A percentile compares a stretch with the other conserved stretches of the same genome.
phyloP scores from a whole-genome alignment of 148 eudicot species.

The Arbutus unedo region DNA sequence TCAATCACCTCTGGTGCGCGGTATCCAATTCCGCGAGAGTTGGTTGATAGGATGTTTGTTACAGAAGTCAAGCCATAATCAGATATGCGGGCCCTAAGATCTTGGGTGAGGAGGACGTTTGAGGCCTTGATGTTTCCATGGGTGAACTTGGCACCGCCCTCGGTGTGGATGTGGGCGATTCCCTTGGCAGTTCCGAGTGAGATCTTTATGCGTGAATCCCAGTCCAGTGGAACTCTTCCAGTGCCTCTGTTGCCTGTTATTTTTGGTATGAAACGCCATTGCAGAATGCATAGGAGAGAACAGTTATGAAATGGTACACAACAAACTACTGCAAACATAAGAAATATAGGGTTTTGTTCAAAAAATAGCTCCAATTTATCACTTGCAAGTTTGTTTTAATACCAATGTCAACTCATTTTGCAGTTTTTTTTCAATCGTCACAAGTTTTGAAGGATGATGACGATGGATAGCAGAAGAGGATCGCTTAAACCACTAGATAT shows the following conservation, averaged over 20 bases:
- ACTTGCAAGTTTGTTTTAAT: background rate
- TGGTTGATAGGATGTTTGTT: constrained; percentile 40
- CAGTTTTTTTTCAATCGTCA: no score
- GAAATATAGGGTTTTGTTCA: background rate
- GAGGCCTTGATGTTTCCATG: constrained; percentile 94
- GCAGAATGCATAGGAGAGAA: background rate
- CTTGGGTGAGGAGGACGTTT: constrained; percentile 67
- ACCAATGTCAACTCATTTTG: no score
- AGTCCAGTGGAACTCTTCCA: constrained; percentile 62
- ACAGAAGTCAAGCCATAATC: constrained; percentile 65
- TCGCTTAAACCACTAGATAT: no score
- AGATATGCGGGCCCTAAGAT: constrained; percentile 50
- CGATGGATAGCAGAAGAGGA: no score
- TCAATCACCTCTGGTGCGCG: constrained; percentile 78
- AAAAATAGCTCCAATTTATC: no score
- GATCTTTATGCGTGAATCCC: constrained; percentile 70
- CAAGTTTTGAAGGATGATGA: no score
- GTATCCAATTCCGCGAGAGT: constrained; percentile 61
- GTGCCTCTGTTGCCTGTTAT: constrained; percentile 53
- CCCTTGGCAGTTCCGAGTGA: constrained; percentile 74
- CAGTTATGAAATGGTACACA: no score
- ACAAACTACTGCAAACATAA: no score
- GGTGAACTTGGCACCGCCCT: constrained; percentile 56
- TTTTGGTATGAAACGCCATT: background rate
- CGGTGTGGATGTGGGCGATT: constrained; percentile 69